These are phyloP conservation scores for Ceratocystis diversiconidia DNA, from an alignment of 2,329 filamentous ascomycete genomes.

Conservation along the genomic window DNA sequence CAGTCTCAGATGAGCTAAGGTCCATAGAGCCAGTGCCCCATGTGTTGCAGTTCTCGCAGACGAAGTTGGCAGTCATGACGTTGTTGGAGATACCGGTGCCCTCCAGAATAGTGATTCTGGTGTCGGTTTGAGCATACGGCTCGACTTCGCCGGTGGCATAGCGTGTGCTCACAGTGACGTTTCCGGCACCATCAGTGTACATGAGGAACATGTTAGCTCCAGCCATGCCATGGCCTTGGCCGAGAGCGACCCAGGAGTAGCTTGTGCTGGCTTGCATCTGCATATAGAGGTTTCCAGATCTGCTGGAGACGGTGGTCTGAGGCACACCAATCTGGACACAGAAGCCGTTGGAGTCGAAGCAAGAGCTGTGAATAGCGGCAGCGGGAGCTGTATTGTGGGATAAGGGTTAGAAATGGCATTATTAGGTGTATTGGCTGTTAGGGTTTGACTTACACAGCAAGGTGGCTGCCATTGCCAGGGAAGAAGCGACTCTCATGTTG, in stretches of 20 bases:
- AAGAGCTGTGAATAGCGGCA: conserved; percentile 23
- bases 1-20: conserved; percentile 28
- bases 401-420: background rate
- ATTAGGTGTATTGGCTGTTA: background rate
- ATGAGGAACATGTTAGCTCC: conserved; percentile 48
- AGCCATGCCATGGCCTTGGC: conserved; percentile 40
- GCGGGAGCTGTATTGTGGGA: background rate
- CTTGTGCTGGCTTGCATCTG: conserved; percentile 41
- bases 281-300: conserved; percentile 44
- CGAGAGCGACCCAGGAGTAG: conserved; percentile 44
- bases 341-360: conserved; percentile 30
- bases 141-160: conserved; percentile 32
- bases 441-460: conserved; percentile 11
- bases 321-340: conserved; percentile 46
- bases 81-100: conserved; percentile 42
- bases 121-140: conserved; percentile 33
- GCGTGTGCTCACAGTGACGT: conserved; percentile 48
- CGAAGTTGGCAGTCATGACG: conserved; percentile 46
- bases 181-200: conserved; percentile 43
- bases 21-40: conserved; percentile 33
- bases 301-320: conserved; percentile 31
- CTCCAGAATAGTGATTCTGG: conserved; percentile 38
- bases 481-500: conserved; percentile 6
- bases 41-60: conserved; percentile 38
- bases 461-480: conserved; percentile 5